These are phyloP conservation scores for Phyllosticta citribraziliensis DNA, from an alignment of 2,329 filamentous ascomycete species.

Conservation along the genomic window DNA sequence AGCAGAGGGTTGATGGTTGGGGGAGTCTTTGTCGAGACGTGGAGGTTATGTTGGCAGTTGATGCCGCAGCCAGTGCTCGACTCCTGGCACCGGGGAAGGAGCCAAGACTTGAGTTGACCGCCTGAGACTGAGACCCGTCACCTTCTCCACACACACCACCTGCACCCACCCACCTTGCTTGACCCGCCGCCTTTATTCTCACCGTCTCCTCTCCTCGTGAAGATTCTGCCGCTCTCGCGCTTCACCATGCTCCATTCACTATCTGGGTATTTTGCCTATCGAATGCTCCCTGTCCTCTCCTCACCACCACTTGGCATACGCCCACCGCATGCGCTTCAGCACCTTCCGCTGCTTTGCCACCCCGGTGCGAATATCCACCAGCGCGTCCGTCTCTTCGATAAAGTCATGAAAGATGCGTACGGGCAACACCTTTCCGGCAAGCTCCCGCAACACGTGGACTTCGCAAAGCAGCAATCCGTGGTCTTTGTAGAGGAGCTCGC, in stretches of 20 bases:
- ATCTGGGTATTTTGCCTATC: background rate
- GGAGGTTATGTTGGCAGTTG: background rate
- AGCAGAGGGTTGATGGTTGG: background rate
- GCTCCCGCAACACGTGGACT: slow-evolving; percentile 68
- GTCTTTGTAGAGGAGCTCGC: slow-evolving; percentile 79
- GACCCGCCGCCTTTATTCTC: background rate
- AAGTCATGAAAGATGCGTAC: slow-evolving; percentile 73
- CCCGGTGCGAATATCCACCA: slow-evolving; percentile 70
- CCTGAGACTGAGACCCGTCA: background rate
- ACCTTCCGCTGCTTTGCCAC: slow-evolving; percentile 69
- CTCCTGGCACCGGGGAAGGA: background rate
- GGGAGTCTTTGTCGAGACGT: background rate
- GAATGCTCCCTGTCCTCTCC: background rate
- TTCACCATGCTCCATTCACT: background rate
- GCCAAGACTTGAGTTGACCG: background rate
- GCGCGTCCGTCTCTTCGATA: slow-evolving; percentile 74
- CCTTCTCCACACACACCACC: background rate
- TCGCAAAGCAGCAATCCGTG: slow-evolving; percentile 86
- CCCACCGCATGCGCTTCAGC: slow-evolving; percentile 78
- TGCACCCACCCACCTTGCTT: background rate
- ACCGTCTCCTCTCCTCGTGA: background rate
- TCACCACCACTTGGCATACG: slow-evolving; percentile 64
- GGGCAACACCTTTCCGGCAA: slow-evolving; percentile 59
- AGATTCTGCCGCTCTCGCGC: background rate
- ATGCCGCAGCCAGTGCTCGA: background rate